Conservation (phyloP, 495 filamentous ascomycete genomes). For the Penicillium canariense region DNA sequence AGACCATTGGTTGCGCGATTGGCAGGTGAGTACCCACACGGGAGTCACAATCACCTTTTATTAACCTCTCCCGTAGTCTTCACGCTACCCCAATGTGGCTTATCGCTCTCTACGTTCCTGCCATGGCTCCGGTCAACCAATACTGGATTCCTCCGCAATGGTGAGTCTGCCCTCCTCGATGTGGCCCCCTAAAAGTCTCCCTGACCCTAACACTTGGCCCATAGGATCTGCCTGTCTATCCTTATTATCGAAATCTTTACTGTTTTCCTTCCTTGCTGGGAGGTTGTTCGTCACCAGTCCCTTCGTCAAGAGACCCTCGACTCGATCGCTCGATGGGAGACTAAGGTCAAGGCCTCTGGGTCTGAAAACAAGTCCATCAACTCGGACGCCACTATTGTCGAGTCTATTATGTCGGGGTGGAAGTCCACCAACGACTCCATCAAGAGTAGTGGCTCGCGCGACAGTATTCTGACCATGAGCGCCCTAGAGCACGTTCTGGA, state of each 20-base stretch:
- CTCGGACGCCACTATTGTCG: slow-evolving; percentile 31
- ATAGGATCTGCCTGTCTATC: slow-evolving; percentile 55
- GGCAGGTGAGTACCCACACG: slow-evolving; percentile 30
- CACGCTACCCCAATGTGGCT: slow-evolving; percentile 68
- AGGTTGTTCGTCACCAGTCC: slow-evolving; percentile 49
- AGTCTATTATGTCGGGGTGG: slow-evolving; percentile 34
- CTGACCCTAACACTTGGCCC: neutral
- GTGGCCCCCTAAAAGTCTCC: neutral
- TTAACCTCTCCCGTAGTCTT: slow-evolving; percentile 25
- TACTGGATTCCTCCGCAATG: slow-evolving; percentile 57
- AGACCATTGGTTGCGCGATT: slow-evolving; percentile 60
- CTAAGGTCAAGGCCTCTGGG: slow-evolving; percentile 24
- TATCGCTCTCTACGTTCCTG: slow-evolving; percentile 55
- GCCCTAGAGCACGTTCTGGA: slow-evolving; percentile 58
- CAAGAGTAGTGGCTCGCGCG: slow-evolving; percentile 25
- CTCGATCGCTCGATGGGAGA: slow-evolving; percentile 35
- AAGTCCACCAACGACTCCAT: slow-evolving; percentile 33
- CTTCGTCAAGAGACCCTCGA: slow-evolving; percentile 43
- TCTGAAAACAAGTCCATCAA: slow-evolving; percentile 30
- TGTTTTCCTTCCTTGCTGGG: slow-evolving; percentile 54
- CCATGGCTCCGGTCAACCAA: slow-evolving; percentile 52
- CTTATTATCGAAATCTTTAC: slow-evolving; percentile 53
- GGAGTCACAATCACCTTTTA: neutral
- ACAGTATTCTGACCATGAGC: slow-evolving; percentile 54
- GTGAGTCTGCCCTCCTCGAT: slow-evolving; percentile 31